Evolutionary conservation across 192 early-diverging fungal species (phyloP), one percentile per base, ranked within the genome.

Genomic region (Coemansia sp.): DNA sequence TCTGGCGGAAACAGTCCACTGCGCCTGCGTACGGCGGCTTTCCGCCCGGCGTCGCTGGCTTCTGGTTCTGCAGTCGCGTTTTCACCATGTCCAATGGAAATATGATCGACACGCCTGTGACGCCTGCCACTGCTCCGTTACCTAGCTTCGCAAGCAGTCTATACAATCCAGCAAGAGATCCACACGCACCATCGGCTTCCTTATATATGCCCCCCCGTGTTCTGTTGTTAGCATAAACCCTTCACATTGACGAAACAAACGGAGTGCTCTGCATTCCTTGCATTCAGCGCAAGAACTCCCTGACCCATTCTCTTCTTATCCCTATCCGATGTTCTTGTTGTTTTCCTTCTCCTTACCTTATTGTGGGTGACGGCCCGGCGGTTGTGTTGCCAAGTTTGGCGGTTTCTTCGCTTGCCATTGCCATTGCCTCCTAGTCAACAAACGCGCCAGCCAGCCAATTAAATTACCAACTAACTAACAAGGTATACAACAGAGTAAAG

Each of bases 1-100:
- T 95, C 83, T 95, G 81, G 69, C 85, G 85, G 82, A 95, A 93
- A 71, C 93, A 94, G 75, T 98, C 94, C 11, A 87, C 63, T 32
- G 63, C 72, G 49, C 78, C 75, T 15, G 71, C 11, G 66, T 89
- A 89, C 49, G 86, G 89, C 47, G 85, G 63, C 65, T 72, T 76
- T 48, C 87, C 86, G 60, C 67, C n/a, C 2, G 52, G 11, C 52
- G 26, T 54, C 11, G 72, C 65, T 16, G 63, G 72, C 45, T 82
- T 84, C 58, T 88, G 87, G 63, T 86, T 91, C 62, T 91, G 89
- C 67, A 91, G 76, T 41, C 82, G 83, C 47, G 90, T 89, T 72
- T 91, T 91, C 59, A 91, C 88, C 79, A 91, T 89, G 79, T 91
- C 90, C 16, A 89, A 76, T 8, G 88, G 88, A 58, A 87, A 89